These are phyloP conservation scores for Wickerhamomyces sp. DNA, from an alignment of 1,139 yeast genomes.

Conservation along the genomic window DNA sequence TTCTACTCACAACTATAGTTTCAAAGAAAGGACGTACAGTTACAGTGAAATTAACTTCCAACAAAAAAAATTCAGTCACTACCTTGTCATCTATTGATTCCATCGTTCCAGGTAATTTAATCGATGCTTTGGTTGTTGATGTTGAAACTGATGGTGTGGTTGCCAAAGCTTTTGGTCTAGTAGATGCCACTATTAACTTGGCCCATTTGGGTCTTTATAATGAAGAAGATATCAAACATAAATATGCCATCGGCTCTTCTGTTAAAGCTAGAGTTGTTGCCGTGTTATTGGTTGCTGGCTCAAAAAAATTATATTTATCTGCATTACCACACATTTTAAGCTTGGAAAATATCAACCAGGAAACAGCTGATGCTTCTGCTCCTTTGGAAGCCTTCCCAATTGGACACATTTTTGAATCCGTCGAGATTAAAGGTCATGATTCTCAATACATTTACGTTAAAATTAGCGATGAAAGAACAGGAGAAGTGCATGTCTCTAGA, in stretches of 20 bases:
- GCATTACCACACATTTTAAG: constrained; percentile 51
- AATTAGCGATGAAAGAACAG: constrained; percentile 52
- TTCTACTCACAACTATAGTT: constrained; percentile 46
- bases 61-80: constrained; percentile 41
- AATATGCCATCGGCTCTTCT: constrained; percentile 60
- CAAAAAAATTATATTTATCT: constrained; percentile 61
- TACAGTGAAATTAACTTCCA: constrained; percentile 43
- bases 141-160: constrained; percentile 57
- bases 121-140: constrained; percentile 67
- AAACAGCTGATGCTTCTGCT: constrained; percentile 26
- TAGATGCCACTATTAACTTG: constrained; percentile 66
- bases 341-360: constrained; percentile 21
- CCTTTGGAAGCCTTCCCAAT: constrained; percentile 70
- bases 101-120: constrained; percentile 77
- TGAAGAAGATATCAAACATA: constrained; percentile 51
- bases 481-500: constrained; percentile 73
- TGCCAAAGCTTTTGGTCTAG: constrained; percentile 66
- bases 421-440: constrained; percentile 56
- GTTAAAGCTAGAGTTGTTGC: constrained; percentile 70
- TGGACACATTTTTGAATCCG: constrained; percentile 69
- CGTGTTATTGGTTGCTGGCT: constrained; percentile 50
- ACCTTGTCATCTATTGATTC: constrained; percentile 71
- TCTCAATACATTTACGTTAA: constrained; percentile 51
- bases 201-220: constrained; percentile 55
- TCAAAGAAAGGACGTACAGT: constrained; percentile 56